Percentiles rank a stretch among this genome's conserved stretches.
These are phyloP conservation scores for Torrubiella hemipterigena DNA, from an alignment of 2,329 filamentous ascomycete species.

Conservation along the genomic window DNA sequence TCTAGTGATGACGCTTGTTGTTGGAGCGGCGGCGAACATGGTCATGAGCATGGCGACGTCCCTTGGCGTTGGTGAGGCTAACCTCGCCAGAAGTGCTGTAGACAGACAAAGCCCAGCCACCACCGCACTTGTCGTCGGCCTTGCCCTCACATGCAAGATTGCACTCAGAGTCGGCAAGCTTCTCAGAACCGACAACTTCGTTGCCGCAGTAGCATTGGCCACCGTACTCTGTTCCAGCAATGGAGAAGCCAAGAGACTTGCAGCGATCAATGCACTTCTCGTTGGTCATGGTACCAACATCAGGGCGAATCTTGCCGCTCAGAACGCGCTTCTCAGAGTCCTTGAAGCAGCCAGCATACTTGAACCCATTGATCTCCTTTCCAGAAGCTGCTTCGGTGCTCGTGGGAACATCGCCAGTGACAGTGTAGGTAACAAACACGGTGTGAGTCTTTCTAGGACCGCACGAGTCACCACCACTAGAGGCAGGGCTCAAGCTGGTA, in stretches of 20 bases:
- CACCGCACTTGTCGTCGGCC: slow-evolving; percentile 35
- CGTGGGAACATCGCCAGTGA: slow-evolving; percentile 19
- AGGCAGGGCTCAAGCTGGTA: slow-evolving; percentile 10
- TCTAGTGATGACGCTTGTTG: too few relatives aligned
- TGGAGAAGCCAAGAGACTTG: slow-evolving; percentile 23
- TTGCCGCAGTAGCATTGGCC: slow-evolving; percentile 42
- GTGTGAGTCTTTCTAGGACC: slow-evolving; percentile 20
- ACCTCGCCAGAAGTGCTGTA: slow-evolving; percentile 26
- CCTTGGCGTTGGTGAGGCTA: slow-evolving; percentile 13
- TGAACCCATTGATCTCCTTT: slow-evolving; percentile 15
- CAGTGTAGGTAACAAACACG: slow-evolving; percentile 33
- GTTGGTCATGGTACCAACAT: slow-evolving; percentile 29
- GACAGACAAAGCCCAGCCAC: slow-evolving; percentile 30
- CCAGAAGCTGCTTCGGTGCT: slow-evolving; percentile 6
- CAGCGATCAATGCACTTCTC: slow-evolving; percentile 38
- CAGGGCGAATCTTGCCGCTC: slow-evolving; percentile 23
- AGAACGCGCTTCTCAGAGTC: slow-evolving; percentile 23
- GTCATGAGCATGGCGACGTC: slow-evolving; percentile 23
- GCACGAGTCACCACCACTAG: slow-evolving; percentile 10
- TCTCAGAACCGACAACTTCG: slow-evolving; percentile 18
- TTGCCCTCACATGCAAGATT: slow-evolving; percentile 37
- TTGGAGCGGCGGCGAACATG: slow-evolving; percentile 22
- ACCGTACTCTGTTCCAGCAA: slow-evolving; percentile 38
- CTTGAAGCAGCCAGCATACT: slow-evolving; percentile 32
- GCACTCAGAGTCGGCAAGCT: slow-evolving; percentile 33